These are phyloP conservation scores for Xerocomus cyaneibrunnescens DNA, from an alignment of 1,284 basidiomycete genomes.

Conservation along the genomic window DNA sequence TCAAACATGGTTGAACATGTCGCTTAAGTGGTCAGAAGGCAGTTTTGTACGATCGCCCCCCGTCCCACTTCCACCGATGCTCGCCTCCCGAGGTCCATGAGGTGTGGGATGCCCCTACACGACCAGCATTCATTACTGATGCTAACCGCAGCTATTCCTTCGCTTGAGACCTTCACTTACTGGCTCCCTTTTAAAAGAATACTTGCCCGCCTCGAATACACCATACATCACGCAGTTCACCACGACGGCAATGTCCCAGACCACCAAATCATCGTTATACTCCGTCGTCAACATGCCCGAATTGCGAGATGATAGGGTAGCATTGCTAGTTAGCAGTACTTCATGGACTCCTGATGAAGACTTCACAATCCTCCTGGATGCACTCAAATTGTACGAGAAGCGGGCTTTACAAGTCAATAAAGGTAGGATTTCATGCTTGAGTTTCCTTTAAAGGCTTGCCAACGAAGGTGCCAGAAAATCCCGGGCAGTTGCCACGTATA, in stretches of 20 bases:
- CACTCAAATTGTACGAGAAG: slow-evolving; percentile 68
- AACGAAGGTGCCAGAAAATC: slow-evolving; percentile 20
- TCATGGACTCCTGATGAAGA: slow-evolving; percentile 99
- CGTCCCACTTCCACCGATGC: slow-evolving; percentile 72
- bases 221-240: slow-evolving; percentile 72
- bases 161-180: slow-evolving; percentile 45
- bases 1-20: slow-evolving; percentile 9
- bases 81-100: slow-evolving; percentile 72
- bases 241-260: slow-evolving; percentile 24
- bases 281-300: slow-evolving; percentile 41
- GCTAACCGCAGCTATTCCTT: slow-evolving; percentile 50
- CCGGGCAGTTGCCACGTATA: slow-evolving; percentile 63
- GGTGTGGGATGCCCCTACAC: slow-evolving; percentile 40
- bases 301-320: slow-evolving; percentile 72
- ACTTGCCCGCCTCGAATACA: slow-evolving; percentile 42
- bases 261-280: slow-evolving; percentile 31
- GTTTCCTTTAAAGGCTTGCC: neutral
- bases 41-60: slow-evolving; percentile 88
- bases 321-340: slow-evolving; percentile 88
- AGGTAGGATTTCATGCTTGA: slow-evolving; percentile 4
- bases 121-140: slow-evolving; percentile 22
- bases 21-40: slow-evolving; percentile 66
- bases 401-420: slow-evolving; percentile 45
- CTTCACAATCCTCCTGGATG: slow-evolving; percentile 79
- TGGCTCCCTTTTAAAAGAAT: slow-evolving; percentile 34